phyloP scores from a whole-genome alignment of 805 yeast genomes.

The Wickerhamiella hasegawae region DNA sequence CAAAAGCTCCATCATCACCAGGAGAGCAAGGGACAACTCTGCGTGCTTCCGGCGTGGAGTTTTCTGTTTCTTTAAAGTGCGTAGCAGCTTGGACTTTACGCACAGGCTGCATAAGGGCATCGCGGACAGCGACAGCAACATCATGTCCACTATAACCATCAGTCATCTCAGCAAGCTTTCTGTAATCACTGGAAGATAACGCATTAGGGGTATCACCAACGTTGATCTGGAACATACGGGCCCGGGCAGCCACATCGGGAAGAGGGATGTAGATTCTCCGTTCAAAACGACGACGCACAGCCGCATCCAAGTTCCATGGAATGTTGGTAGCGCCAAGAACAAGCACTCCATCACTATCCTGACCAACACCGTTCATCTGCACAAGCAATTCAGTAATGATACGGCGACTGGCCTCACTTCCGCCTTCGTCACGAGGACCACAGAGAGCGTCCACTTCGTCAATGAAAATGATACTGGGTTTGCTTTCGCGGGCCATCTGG shows the following conservation, averaged over 20 bases:
- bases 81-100: conserved; percentile 92
- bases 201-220: conserved; percentile 82
- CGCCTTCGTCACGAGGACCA: conserved; percentile 97
- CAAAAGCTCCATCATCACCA: conserved; percentile 75
- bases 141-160: conserved; percentile 98
- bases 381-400: conserved; percentile 91
- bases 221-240: conserved; percentile 85
- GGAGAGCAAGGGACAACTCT: conserved; percentile 90
- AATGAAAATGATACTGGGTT: conserved; percentile 89
- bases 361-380: conserved; percentile 98
- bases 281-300: conserved; percentile 92
- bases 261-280: conserved; percentile 86
- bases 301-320: conserved; percentile 98
- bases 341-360: conserved; percentile 79
- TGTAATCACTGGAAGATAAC: conserved; percentile 55
- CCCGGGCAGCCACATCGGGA: conserved; percentile 86
- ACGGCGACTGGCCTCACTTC: conserved; percentile 89
- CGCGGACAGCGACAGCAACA: conserved; percentile 89
- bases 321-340: conserved; percentile 96
- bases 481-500: conserved; percentile 89
- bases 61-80: conserved; percentile 54
- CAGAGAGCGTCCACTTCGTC: conserved; percentile 97
- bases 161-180: conserved; percentile 76
- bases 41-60: conserved; percentile 16
- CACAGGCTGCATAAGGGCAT: conserved; percentile 95